Evolutionary conservation across 345 rosid species (phyloP).

Genomic region (Eucalyptus dawsonii): DNA sequence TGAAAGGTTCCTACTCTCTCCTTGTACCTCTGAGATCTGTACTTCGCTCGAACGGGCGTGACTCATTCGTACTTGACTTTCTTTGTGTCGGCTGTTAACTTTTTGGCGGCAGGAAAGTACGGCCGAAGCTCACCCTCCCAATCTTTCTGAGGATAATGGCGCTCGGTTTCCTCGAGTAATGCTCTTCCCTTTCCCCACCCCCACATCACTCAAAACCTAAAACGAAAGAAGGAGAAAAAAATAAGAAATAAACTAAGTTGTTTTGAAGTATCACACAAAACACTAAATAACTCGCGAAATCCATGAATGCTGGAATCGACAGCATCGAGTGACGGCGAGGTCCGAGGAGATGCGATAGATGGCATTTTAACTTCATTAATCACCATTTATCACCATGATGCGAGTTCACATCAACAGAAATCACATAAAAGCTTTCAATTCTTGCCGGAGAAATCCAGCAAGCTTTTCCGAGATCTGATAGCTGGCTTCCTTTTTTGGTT

Average conservation of each 20-base stretch:
- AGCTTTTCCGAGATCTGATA: neutral
- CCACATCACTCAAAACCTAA: neutral
- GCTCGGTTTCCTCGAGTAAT: constrained; percentile 86
- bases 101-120: constrained; percentile 47
- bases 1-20: constrained; percentile 36
- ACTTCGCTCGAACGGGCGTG: neutral
- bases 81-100: neutral
- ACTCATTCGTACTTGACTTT: neutral
- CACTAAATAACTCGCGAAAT: neutral
- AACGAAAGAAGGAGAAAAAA: neutral
- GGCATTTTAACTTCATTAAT: neutral
- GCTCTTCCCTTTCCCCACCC: neutral
- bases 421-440: neutral
- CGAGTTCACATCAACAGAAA: neutral
- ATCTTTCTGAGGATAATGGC: constrained; percentile 56
- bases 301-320: neutral
- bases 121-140: constrained; percentile 85
- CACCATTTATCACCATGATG: neutral
- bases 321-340: neutral
- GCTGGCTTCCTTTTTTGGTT: neutral
- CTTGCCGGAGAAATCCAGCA: neutral
- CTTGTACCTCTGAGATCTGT: neutral
- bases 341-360: neutral
- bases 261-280: neutral
- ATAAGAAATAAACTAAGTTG: neutral